Conservation (phyloP, 768 basidiomycete species). For the Psilocybe cubensis region DNA sequence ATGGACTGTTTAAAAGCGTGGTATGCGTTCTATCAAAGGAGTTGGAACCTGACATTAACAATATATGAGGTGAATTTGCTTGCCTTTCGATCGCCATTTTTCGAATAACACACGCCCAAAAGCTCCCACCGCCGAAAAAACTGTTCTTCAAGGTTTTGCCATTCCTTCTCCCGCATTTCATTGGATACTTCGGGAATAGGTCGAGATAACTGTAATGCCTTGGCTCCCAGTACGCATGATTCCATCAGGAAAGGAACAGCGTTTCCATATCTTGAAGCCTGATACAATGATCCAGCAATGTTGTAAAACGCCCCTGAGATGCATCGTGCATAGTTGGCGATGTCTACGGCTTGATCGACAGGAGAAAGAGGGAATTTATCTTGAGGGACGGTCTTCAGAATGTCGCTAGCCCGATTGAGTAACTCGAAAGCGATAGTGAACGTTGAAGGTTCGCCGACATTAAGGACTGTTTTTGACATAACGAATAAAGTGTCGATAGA, state of each 20-base stretch:
- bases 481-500: conserved; percentile 25
- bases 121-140: conserved; percentile 80
- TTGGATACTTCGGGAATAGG: conserved; percentile 13
- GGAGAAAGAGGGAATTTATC: conserved; percentile 11
- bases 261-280: conserved; percentile 59
- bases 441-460: conserved; percentile 23
- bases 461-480: conserved; percentile 23
- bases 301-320: conserved; percentile 75
- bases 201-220: conserved; percentile 41
- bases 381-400: conserved; percentile 30
- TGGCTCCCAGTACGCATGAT: conserved; percentile 57
- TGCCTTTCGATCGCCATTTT: conserved; percentile 79
- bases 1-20: conserved; percentile 58
- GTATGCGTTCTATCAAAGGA: conserved; percentile 57
- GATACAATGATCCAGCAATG: conserved; percentile 70
- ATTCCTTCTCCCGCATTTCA: conserved; percentile 40
- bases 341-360: conserved; percentile 25
- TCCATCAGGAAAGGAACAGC: conserved; percentile 70
- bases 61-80: conserved; percentile 19
- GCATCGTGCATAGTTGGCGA: conserved; percentile 67
- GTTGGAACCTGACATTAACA: background rate
- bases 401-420: conserved; percentile 45
- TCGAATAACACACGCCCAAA: conserved; percentile 76
- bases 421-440: conserved; percentile 50
- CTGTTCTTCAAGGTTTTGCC: conserved; percentile 66